Conservation (phyloP, 208 protist species). For the Vickermania spadyakhi region DNA sequence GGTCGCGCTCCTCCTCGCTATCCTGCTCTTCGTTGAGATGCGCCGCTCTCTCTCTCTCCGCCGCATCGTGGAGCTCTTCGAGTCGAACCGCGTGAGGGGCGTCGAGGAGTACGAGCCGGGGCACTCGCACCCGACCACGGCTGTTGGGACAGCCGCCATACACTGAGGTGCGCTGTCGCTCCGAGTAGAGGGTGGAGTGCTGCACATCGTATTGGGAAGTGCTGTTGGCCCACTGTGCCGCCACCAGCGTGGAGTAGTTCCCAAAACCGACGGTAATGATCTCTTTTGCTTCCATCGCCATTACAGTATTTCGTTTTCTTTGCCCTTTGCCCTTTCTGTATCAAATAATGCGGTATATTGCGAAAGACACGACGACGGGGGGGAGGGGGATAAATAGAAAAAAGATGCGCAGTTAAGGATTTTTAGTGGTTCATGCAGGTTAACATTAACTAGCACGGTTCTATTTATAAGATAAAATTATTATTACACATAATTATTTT, state of each 20-base stretch:
- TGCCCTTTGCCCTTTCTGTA: too few species aligned
- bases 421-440: too few species aligned
- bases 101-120: slow-evolving; percentile 63
- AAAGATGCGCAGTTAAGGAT: not conserved
- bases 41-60: not conserved
- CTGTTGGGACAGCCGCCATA: slow-evolving; percentile 14
- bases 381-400: too few species aligned
- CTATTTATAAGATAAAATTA: too few species aligned
- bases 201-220: slow-evolving; percentile 55
- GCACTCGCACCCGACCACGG: slow-evolving; percentile 22
- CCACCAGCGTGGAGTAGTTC: slow-evolving; percentile 79
- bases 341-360: too few species aligned
- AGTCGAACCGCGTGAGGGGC: slow-evolving; percentile 53
- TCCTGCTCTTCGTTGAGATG: slow-evolving; percentile 3
- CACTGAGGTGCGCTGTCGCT: slow-evolving; percentile 22
- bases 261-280: slow-evolving; percentile 71
- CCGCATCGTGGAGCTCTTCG: slow-evolving; percentile 15
- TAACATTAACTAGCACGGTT: too few species aligned
- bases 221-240: slow-evolving; percentile 82
- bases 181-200: slow-evolving; percentile 57
- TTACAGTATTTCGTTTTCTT: slow-evolving; percentile 2
- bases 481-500: too few species aligned
- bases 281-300: slow-evolving; percentile 30
- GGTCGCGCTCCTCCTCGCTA: slow-evolving; percentile 2
- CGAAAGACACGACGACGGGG: too few species aligned